phyloP scores from a whole-genome alignment of 805 yeast species.

The Lipomyces orientalis region DNA sequence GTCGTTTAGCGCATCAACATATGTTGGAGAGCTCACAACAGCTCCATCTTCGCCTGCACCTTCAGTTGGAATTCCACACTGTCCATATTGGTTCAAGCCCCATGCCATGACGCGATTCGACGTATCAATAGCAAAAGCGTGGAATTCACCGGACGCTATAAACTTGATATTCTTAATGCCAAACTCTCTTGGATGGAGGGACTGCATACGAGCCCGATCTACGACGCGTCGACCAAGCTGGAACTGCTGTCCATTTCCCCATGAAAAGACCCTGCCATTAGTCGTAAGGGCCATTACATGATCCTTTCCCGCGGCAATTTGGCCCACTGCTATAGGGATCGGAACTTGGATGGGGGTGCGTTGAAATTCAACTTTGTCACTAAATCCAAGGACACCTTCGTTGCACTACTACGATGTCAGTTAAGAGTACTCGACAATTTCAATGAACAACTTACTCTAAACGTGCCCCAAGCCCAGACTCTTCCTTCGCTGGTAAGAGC shows the following conservation, averaged over 20 bases:
- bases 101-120: slow-evolving; percentile 78
- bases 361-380: slow-evolving; percentile 68
- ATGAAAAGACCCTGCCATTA: slow-evolving; percentile 86
- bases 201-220: slow-evolving; percentile 75
- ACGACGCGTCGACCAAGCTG: slow-evolving; percentile 87
- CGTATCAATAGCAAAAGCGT: slow-evolving; percentile 86
- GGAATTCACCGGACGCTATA: slow-evolving; percentile 93
- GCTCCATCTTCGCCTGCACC: slow-evolving; percentile 75
- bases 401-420: slow-evolving; percentile 53
- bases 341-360: slow-evolving; percentile 66
- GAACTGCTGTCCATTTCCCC: slow-evolving; percentile 96
- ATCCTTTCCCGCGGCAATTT: slow-evolving; percentile 90
- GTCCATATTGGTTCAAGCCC: slow-evolving; percentile 98
- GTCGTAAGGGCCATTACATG: slow-evolving; percentile 83
- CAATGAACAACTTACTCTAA: slow-evolving; percentile 46
- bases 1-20: slow-evolving; percentile 65
- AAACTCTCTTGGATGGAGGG: slow-evolving; percentile 80
- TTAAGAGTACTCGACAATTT: neutral
- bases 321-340: slow-evolving; percentile 70
- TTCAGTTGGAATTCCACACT: slow-evolving; percentile 81
- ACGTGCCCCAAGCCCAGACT: slow-evolving; percentile 97
- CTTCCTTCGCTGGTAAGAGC: slow-evolving; percentile 80
- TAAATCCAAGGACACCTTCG: slow-evolving; percentile 89
- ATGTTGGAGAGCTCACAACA: slow-evolving; percentile 75
- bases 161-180: slow-evolving; percentile 79